Base-by-base conservation (phyloP, 129 eudicot genomes). In the Lactuca sativa region DNA sequence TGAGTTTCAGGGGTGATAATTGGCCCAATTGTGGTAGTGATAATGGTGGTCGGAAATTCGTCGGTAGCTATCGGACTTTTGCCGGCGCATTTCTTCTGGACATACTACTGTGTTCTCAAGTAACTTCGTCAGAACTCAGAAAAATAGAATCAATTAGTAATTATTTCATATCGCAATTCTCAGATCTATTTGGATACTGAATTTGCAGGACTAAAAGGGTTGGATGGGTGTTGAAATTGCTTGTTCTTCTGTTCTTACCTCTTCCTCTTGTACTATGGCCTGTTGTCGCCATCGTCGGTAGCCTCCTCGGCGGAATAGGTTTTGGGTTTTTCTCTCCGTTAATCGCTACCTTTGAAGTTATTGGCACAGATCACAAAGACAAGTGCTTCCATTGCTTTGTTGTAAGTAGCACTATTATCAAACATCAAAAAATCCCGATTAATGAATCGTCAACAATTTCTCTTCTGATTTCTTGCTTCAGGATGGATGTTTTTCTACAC, bases 41-140 rank as follows among this genome's bases (percentile, higher is more conserved):
- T 93, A 13, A 85, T 85, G 74, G 64, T 76, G 66, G 32, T 87
- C 6, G 97, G 95, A 71, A 85, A 89, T 63, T 82, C 96, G 14
- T 79, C 90, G 31, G 95, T 93, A 59, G 89, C 89, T 0, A 80
- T 89, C 31, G 92, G 95, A 44, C 92, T 93, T 11, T 93, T 95
- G 96, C 88, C 85, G 14, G 97, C 97, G 4, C 98, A 93, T 83
- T 83, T 83, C 55, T 57, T 93, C 58, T 93, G 97, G 98, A 93
- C 95, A n/a, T 89, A 81, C 92, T 85, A 78, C 47, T 93, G 92
- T 72, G 83, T 93, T 17, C 71, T 75, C 57, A 93, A 83, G 98
- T 93, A 79, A 62, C 72, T 21, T 49, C 17, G 5, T 64, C 33
- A 44, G 31, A 38, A 11, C 73, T 34, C 51, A 25, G 30, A 25